Evolutionary conservation across 768 basidiomycete genomes (phyloP).

Genomic region (Leccinum boreale): DNA sequence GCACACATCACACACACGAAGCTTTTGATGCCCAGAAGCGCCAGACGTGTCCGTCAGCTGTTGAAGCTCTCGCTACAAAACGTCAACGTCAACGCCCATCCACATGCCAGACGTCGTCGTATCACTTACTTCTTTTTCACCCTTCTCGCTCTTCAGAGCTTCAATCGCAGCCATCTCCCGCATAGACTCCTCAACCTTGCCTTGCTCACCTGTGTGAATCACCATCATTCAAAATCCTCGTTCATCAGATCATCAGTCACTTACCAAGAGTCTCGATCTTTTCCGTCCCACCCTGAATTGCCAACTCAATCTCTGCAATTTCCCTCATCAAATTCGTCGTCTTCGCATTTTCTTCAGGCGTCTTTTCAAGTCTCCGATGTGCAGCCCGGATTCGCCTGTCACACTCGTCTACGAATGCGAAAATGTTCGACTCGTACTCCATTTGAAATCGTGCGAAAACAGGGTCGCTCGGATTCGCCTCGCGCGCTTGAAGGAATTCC

Average conservation of each 20-base stretch:
- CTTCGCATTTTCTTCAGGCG: slow-evolving; percentile 99
- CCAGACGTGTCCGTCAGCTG: slow-evolving; percentile 97
- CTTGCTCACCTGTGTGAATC: slow-evolving; percentile 74
- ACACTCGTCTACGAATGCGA: slow-evolving; percentile 96
- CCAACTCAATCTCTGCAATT: slow-evolving; percentile 98
- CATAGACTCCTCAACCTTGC: slow-evolving; percentile 99
- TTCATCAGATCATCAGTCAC: slow-evolving; percentile 20
- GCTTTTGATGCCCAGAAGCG: slow-evolving; percentile 98
- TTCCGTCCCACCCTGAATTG: slow-evolving; percentile 97
- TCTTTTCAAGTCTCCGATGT: slow-evolving; percentile 96
- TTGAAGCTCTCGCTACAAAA: slow-evolving; percentile 79
- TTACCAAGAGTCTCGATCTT: slow-evolving; percentile 92
- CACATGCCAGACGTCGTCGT: slow-evolving; percentile 4
- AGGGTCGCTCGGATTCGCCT: slow-evolving; percentile 74
- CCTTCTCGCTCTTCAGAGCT: slow-evolving; percentile 93
- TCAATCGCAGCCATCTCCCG: slow-evolving; percentile 96
- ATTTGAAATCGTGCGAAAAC: slow-evolving; percentile 84
- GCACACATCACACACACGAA: slow-evolving; percentile 99
- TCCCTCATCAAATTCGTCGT: slow-evolving; percentile 99
- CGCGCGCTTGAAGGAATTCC: slow-evolving; percentile 79
- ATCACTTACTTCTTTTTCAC: slow-evolving; percentile 80
- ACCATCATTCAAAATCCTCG: neutral
- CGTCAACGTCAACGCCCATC: slow-evolving; percentile 4
- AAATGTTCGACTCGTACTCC: slow-evolving; percentile 95
- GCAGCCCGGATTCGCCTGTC: slow-evolving; percentile 93